These are phyloP conservation scores for Wickerhamiella alocasiicola DNA, from an alignment of 805 yeast species.

Conservation along the genomic window DNA sequence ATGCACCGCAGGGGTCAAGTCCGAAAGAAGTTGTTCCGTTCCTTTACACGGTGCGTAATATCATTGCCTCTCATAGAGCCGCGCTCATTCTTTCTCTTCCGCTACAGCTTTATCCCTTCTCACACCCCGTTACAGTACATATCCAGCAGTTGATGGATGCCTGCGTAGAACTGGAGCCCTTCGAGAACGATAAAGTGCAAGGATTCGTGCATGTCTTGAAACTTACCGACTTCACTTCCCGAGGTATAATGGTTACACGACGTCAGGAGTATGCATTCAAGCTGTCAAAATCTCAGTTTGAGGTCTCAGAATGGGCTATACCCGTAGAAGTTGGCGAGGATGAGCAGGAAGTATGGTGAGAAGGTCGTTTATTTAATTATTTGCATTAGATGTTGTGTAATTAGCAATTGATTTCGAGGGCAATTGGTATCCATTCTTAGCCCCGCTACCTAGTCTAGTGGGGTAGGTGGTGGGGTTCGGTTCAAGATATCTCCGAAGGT, in stretches of 20 bases:
- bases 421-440: too few species aligned
- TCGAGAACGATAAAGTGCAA: slow-evolving; percentile 54
- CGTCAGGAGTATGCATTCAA: slow-evolving; percentile 74
- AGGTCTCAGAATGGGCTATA: slow-evolving; percentile 90
- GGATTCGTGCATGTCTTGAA: slow-evolving; percentile 71
- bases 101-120: slow-evolving; percentile 51
- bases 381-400: too few species aligned
- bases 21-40: slow-evolving; percentile 46
- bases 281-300: slow-evolving; percentile 71
- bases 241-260: slow-evolving; percentile 68
- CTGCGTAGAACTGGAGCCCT: slow-evolving; percentile 66
- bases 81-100: slow-evolving; percentile 46
- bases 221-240: slow-evolving; percentile 56
- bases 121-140: slow-evolving; percentile 35
- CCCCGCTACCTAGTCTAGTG: too few species aligned
- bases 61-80: slow-evolving; percentile 41
- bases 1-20: slow-evolving; percentile 38
- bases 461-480: too few species aligned
- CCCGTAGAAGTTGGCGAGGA: slow-evolving; percentile 80
- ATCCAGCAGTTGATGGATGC: slow-evolving; percentile 54
- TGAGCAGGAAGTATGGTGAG: slow-evolving; percentile 14
- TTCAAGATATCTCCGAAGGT: too few species aligned
- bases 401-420: too few species aligned
- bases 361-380: neutral
- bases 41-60: slow-evolving; percentile 42